A percentile compares a stretch with the other conserved stretches of the same genome.
Conservation (phyloP, 495 filamentous ascomycete species). For the Xylaria palmicola region DNA sequence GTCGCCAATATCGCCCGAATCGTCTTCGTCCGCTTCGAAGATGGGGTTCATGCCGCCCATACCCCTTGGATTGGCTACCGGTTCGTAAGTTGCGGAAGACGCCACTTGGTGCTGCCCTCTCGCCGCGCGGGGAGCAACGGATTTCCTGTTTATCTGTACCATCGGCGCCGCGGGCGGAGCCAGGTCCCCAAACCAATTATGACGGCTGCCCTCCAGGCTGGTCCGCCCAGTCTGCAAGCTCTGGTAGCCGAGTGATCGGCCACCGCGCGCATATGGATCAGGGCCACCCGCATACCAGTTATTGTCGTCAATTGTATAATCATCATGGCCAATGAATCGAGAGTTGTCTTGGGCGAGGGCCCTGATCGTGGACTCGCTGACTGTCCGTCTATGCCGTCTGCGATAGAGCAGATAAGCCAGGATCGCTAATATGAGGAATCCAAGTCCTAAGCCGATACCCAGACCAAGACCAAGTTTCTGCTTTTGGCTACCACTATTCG, state of each 20-base stretch:
- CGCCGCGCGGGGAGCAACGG: constrained; percentile 23
- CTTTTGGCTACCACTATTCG: constrained; percentile 16
- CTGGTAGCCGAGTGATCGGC: constrained; percentile 45
- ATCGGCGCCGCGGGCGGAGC: constrained; percentile 8
- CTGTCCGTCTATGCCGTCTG: constrained; percentile 41
- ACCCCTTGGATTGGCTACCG: constrained; percentile 15
- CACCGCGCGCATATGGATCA: constrained; percentile 41
- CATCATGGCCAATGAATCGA: constrained; percentile 31
- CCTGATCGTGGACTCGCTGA: constrained; percentile 39
- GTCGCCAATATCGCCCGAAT: constrained; percentile 32
- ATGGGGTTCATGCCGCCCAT: constrained; percentile 53
- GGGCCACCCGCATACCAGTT: constrained; percentile 44
- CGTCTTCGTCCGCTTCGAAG: constrained; percentile 68
- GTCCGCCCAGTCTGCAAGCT: constrained; percentile 32
- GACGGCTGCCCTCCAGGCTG: constrained; percentile 19
- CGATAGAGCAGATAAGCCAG: constrained; percentile 60
- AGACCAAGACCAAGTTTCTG: constrained; percentile 54
- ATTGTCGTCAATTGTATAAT: constrained; percentile 35
- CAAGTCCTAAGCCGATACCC: constrained; percentile 73
- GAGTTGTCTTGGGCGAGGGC: constrained; percentile 40
- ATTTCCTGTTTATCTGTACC: constrained; percentile 22
- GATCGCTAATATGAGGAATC: constrained; percentile 52
- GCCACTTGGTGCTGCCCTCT: constrained; percentile 4
- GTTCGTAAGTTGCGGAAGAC: constrained; percentile 27
- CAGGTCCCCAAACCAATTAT: constrained; percentile 26